Percentiles rank a stretch among this genome's conserved stretches.
Conservation (phyloP, 768 basidiomycete species). For the Pilatotrama ljubarskyi region DNA sequence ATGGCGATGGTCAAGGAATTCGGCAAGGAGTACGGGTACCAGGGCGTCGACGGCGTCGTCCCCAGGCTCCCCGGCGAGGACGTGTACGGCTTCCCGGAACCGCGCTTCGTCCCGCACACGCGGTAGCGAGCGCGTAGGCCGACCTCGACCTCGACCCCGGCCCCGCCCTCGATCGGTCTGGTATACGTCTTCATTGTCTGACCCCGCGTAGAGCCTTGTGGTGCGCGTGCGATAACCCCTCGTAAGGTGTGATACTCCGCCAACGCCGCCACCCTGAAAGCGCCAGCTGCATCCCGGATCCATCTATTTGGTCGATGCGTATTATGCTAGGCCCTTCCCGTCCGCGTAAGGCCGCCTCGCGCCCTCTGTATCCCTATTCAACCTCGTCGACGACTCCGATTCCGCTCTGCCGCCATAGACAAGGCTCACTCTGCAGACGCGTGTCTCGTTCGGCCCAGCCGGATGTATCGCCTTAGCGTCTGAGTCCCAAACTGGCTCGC, state of each 20-base stretch:
- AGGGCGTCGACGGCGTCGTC: constrained; percentile 69
- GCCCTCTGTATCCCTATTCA: constrained; percentile 12
- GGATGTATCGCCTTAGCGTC: constrained; percentile 11
- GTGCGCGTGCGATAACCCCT: neutral
- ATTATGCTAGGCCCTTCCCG: neutral
- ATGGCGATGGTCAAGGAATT: constrained; percentile 86
- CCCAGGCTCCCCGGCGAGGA: constrained; percentile 44
- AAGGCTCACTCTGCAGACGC: neutral
- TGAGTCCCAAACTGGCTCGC: neutral
- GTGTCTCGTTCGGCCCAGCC: neutral
- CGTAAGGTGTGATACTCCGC: neutral
- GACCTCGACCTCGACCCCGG: neutral
- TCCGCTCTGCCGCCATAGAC: neutral
- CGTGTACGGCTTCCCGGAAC: constrained; percentile 11
- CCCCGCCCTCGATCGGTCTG: neutral
- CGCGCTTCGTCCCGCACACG: constrained; percentile 1
- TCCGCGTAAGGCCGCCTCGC: neutral
- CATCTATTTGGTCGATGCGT: neutral
- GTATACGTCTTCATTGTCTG: neutral
- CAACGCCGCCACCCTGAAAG: neutral
- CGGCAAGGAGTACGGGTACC: constrained; percentile 73
- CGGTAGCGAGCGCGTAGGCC: constrained; percentile 2
- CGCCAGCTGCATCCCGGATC: neutral
- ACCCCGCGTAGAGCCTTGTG: constrained; percentile 4
- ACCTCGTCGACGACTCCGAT: constrained; percentile 1